Base-by-base conservation (phyloP, 2,329 filamentous ascomycete species). In the Ceratocystis cubensis region DNA sequence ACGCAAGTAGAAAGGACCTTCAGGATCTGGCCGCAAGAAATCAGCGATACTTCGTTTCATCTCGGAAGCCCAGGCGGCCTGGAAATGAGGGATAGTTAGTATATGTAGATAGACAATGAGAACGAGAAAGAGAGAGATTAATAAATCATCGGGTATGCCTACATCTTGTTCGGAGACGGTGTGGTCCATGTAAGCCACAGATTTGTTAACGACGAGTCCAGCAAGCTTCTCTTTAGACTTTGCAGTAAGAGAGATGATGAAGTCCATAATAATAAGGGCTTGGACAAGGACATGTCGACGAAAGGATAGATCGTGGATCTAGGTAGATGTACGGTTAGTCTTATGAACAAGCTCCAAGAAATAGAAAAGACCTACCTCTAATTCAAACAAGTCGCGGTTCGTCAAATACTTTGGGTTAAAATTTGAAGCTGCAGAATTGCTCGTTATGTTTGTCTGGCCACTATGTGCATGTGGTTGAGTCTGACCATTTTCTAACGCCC, bases 331-430 rank as follows among this genome's bases (percentile, higher is more conserved):
- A 57, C 7, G 15, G 28, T 57, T 33, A 57, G 53, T 30, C 7
- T 30, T 2, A 13, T 7, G 28, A 57, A 4, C 20, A 45, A 15
- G 33, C n/a, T 10, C 30, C 7, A 15, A 10, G 20, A 33, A 6
- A 13, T 25, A 50, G 46, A 63, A 28, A 28, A 17, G 17, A 61
- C 78, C 68, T 80, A 91, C 88, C 82, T 99, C 94, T 59, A 99
- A 83, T 72, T 95, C 91, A 75, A 99, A 99, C 1, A 99, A 80
- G 74, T 99, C 95, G 70, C 88, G 84, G 75, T 92, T 97, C n/a
- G 94, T 99, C 20, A 99, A 82, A 74, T 99, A 99, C 74, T 97
- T 99, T 1, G 95, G 93, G 72, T 99, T 99, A 77, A 96, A 78
- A 69, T 87, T 86, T 48, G 67, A 66, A 8, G 64, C 68, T 37